Base-by-base conservation (phyloP, 345 rosid genomes). In the Nephelium lappaceum region DNA sequence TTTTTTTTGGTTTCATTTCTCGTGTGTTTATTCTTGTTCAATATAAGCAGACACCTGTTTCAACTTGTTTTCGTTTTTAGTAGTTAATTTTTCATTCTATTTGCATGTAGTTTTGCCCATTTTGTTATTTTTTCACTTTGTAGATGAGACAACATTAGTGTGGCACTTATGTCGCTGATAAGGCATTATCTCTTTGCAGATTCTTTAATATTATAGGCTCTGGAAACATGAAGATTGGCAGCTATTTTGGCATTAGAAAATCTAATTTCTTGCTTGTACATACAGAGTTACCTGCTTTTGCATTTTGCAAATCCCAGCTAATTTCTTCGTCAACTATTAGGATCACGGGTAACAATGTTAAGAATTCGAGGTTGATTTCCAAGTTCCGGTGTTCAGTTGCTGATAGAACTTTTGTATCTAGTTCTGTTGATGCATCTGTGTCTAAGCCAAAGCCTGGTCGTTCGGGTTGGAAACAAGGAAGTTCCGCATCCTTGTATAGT, bases 401-500 rank as follows among this genome's bases (percentile, higher is more conserved):
- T 62, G 89, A 81, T 47, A 85, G 94, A 78, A 85, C 82, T 21
- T 82, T 72, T 64, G 78, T 83, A 21, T 86, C 91, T n/a, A 77
- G 80, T 79, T 84, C 92, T 77, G 86, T 18, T 7, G 74, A 76
- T 75, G 80, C 90, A 16, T 73, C 87, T 36, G 69, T 57, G n/a
- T 78, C 91, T 47, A 85, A 65, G 60, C 79, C 81, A 2, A 65
- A 82, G 53, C 67, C 61, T 27, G 77, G 43, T 78, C 84, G 67
- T 38, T 80, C 60, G 47, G 86, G 85, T 68, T 72, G 65, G 76
- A 87, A 88, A 74, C 86, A 68, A 69, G 83, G 87, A 81, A 60
- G 83, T 61, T 83, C 90, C 74, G 79, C 97, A 8, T 89, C 97
- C 31, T 81, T 91, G 81, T 93, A 93, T 85, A 77, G 82, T 78